Evolutionary conservation across 2,329 filamentous ascomycete genomes (phyloP).

Genomic region (Colletotrichum incanum): DNA sequence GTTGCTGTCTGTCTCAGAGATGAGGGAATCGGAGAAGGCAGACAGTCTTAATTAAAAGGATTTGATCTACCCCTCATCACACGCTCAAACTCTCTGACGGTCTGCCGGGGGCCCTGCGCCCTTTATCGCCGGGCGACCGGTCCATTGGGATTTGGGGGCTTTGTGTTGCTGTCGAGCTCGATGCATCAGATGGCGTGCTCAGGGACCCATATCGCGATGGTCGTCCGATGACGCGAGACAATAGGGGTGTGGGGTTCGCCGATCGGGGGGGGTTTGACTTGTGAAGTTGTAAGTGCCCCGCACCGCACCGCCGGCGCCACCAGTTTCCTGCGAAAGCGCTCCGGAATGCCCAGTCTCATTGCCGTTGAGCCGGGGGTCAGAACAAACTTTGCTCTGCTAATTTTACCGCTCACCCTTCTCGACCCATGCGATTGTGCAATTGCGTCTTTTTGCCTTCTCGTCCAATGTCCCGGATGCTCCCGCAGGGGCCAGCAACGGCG

Average conservation of each 20-base stretch:
- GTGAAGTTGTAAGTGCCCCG: conserved; percentile 10
- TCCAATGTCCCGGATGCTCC: neutral
- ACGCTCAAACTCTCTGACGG: conserved; percentile 8
- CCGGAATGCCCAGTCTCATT: neutral
- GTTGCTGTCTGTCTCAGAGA: neutral
- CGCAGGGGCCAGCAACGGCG: conserved; percentile 6
- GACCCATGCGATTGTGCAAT: neutral
- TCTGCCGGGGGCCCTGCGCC: conserved; percentile 12
- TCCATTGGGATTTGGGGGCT: conserved; percentile 2
- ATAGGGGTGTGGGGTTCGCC: conserved; percentile 9
- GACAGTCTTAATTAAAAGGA: neutral
- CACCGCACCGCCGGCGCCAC: conserved; percentile 24
- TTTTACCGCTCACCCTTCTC: neutral
- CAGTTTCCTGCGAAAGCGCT: neutral
- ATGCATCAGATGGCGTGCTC: conserved; percentile 42
- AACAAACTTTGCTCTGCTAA: neutral
- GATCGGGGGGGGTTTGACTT: conserved; percentile 11
- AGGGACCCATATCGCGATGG: conserved; percentile 41
- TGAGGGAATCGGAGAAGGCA: conserved; percentile 4
- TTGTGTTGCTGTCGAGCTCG: conserved; percentile 37
- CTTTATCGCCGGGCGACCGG: conserved; percentile 26
- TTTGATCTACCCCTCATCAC: conserved; percentile 31
- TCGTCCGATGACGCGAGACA: conserved; percentile 43
- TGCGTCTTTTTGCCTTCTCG: neutral
- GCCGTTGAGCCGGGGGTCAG: neutral